Conservation (phyloP, 371 early-diverging fungal genomes). For the Circinella umbellata region DNA sequence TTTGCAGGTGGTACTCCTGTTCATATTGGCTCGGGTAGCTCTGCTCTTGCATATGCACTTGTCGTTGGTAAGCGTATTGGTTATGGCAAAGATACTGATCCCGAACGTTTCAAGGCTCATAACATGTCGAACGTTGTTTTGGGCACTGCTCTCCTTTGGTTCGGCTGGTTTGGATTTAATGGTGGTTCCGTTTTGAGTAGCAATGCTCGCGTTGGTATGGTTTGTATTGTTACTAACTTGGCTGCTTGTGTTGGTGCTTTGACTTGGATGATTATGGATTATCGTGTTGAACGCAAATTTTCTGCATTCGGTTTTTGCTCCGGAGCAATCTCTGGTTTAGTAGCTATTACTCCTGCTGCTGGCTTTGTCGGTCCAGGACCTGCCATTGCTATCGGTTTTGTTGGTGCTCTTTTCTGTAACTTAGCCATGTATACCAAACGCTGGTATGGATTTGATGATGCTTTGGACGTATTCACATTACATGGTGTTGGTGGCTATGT, state of each 20-base stretch:
- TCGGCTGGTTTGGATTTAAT: constrained; percentile 86
- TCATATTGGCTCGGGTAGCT: constrained; percentile 87
- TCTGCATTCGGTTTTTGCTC: constrained; percentile 90
- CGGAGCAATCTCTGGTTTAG: constrained; percentile 91
- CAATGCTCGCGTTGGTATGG: constrained; percentile 83
- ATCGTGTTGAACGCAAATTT: constrained; percentile 73
- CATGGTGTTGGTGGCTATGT: constrained; percentile 86
- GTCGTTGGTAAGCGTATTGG: constrained; percentile 80
- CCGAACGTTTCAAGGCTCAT: constrained; percentile 73
- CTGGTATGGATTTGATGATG: constrained; percentile 84
- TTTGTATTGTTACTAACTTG: constrained; percentile 81
- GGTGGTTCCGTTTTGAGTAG: constrained; percentile 85
- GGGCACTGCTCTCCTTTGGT: constrained; percentile 88
- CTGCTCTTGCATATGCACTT: constrained; percentile 84
- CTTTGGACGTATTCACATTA: constrained; percentile 83
- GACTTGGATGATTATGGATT: constrained; percentile 84
- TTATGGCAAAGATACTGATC: constrained; percentile 31
- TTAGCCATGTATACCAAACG: constrained; percentile 77
- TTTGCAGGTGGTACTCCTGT: constrained; percentile 94
- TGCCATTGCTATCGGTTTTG: constrained; percentile 77
- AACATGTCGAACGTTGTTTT: constrained; percentile 88
- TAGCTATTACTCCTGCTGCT: constrained; percentile 89
- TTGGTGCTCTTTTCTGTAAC: constrained; percentile 76
- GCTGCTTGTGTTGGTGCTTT: constrained; percentile 83
- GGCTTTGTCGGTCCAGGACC: constrained; percentile 86